Percentiles rank a stretch among this genome's conserved stretches.
phyloP scores from a whole-genome alignment of 495 filamentous ascomycete species.

The Penicillium alfredii region DNA sequence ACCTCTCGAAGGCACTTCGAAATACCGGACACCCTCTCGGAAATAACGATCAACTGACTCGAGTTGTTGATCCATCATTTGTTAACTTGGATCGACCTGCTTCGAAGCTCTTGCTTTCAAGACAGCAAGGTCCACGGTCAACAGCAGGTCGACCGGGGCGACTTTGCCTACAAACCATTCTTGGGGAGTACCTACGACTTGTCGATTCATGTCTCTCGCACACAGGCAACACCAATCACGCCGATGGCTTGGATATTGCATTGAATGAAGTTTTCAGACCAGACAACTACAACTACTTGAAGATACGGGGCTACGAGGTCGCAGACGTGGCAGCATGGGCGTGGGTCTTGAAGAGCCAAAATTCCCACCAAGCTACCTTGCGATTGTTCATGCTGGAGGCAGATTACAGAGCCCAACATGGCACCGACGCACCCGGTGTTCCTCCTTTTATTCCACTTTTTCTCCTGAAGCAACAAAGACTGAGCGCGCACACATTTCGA shows the following conservation, averaged over 20 bases:
- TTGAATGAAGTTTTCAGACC: slow-evolving; percentile 33
- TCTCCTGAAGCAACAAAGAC: slow-evolving; percentile 39
- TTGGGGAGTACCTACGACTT: slow-evolving; percentile 35
- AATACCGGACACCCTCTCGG: slow-evolving; percentile 21
- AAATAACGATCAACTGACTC: background rate
- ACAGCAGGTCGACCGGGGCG: slow-evolving; percentile 13
- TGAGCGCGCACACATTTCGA: slow-evolving; percentile 39
- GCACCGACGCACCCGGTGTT: slow-evolving; percentile 10
- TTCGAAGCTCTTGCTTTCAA: background rate
- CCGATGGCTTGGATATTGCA: slow-evolving; percentile 16
- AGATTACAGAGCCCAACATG: slow-evolving; percentile 9
- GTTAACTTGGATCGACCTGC: background rate
- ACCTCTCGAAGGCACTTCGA: slow-evolving; percentile 30
- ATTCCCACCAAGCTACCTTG: slow-evolving; percentile 33
- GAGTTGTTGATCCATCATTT: background rate
- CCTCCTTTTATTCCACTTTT: slow-evolving; percentile 48
- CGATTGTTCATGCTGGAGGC: slow-evolving; percentile 36
- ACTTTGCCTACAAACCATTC: slow-evolving; percentile 28
- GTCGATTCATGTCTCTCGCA: slow-evolving; percentile 30
- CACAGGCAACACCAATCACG: slow-evolving; percentile 1
- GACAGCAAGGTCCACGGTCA: slow-evolving; percentile 1
- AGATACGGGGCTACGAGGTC: slow-evolving; percentile 30
- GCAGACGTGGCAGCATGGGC: slow-evolving; percentile 54
- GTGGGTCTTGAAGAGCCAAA: slow-evolving; percentile 47
- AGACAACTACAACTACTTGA: slow-evolving; percentile 28